Conservation (phyloP, 2,329 filamentous ascomycete species). For the Penicillium carneum region DNA sequence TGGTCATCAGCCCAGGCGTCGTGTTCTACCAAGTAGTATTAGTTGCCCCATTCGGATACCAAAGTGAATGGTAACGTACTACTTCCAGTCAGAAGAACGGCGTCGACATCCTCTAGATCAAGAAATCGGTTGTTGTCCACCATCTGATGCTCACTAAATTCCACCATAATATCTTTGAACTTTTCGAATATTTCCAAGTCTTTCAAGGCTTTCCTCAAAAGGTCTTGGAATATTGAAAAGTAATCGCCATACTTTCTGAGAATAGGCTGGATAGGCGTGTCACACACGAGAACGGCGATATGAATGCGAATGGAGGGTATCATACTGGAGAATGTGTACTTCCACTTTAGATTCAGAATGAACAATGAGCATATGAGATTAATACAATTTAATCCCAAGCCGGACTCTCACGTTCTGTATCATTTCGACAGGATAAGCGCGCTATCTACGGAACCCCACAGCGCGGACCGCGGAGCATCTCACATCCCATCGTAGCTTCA, state of each 20-base stretch:
- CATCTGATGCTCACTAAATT: slow-evolving; percentile 38
- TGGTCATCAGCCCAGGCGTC: slow-evolving; percentile 55
- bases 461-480: slow-evolving; percentile 28
- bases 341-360: neutral
- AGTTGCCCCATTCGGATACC: neutral
- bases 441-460: slow-evolving; percentile 21
- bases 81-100: slow-evolving; percentile 41
- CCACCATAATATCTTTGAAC: slow-evolving; percentile 13
- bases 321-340: neutral
- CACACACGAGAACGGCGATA: slow-evolving; percentile 42
- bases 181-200: slow-evolving; percentile 14
- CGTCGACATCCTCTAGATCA: slow-evolving; percentile 35
- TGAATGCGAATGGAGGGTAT: slow-evolving; percentile 21
- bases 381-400: neutral
- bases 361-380: neutral
- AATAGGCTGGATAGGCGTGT: slow-evolving; percentile 40
- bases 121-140: slow-evolving; percentile 36
- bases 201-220: slow-evolving; percentile 33
- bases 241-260: slow-evolving; percentile 37
- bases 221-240: slow-evolving; percentile 34
- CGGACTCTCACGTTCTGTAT: neutral
- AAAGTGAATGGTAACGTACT: slow-evolving; percentile 32
- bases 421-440: slow-evolving; percentile 16
- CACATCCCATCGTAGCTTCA: neutral
- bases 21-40: slow-evolving; percentile 34